phyloP scores from a whole-genome alignment of 345 rosid species.

The Salix purpurea region DNA sequence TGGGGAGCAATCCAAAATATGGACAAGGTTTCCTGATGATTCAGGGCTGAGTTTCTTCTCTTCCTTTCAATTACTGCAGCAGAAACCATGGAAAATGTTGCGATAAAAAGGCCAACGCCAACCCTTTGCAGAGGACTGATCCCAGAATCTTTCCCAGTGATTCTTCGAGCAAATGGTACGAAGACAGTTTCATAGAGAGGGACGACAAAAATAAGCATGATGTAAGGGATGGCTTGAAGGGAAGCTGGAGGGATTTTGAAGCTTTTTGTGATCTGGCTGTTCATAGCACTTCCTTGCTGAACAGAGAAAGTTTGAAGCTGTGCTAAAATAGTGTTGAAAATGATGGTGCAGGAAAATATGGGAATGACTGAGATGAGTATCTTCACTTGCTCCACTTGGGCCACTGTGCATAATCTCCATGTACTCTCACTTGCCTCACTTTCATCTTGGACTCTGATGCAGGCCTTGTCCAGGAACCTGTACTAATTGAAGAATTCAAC shows the following conservation, averaged over 20 bases:
- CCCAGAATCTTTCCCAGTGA: constrained; percentile 15
- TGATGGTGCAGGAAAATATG: constrained; percentile 19
- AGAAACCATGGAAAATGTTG: constrained; percentile 60
- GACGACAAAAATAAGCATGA: constrained; percentile 16
- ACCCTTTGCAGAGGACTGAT: constrained; percentile 23
- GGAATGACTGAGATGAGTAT: constrained; percentile 14
- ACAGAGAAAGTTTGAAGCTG: constrained; percentile 21
- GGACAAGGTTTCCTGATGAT: constrained; percentile 28
- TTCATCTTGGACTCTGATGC: constrained; percentile 17
- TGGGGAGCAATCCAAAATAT: constrained; percentile 72
- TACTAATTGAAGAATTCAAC: not conserved
- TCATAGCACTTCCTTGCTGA: constrained; percentile 18
- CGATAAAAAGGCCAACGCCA: constrained; percentile 50
- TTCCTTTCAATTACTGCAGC: constrained; percentile 51
- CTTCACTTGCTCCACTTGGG: constrained; percentile 20
- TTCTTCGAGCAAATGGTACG: constrained; percentile 12
- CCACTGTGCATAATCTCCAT: constrained; percentile 18
- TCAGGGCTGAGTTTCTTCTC: constrained; percentile 32
- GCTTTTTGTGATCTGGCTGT: constrained; percentile 1
- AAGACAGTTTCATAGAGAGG: constrained; percentile 18
- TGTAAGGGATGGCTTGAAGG: constrained; percentile 16
- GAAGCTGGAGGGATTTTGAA: constrained; percentile 22
- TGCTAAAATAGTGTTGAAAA: constrained; percentile 21
- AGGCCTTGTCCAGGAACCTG: constrained; percentile 19
- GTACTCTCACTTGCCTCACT: constrained; percentile 9